A percentile compares a stretch with the other conserved stretches of the same genome.
Evolutionary conservation across 2,329 filamentous ascomycete species (phyloP).

Genomic region (Alternaria sp.): DNA sequence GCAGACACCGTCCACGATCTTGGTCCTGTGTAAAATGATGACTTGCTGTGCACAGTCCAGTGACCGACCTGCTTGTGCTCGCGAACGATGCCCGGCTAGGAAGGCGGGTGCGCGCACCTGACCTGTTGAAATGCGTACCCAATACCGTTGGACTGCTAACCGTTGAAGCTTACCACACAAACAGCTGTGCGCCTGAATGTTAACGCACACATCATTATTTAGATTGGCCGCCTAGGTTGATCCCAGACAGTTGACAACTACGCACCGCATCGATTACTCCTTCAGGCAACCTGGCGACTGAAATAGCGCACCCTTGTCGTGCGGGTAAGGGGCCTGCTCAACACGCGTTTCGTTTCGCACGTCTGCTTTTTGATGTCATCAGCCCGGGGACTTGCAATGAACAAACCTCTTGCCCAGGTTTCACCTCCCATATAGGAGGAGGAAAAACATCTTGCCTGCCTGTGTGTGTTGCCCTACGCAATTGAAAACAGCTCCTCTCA

Average conservation of each 20-base stretch:
- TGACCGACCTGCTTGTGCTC: constrained; percentile 1
- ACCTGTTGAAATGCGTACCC: neutral
- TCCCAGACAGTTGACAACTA: neutral
- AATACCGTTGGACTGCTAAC: neutral
- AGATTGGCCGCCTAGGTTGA: neutral
- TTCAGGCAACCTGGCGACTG: neutral
- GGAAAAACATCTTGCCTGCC: neutral
- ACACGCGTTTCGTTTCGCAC: constrained; percentile 7
- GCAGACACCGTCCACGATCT: neutral
- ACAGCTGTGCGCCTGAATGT: neutral
- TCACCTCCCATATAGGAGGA: neutral
- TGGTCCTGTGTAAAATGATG: neutral
- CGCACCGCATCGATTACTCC: neutral
- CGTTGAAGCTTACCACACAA: neutral
- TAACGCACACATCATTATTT: neutral
- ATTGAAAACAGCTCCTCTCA: neutral
- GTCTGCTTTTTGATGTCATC: neutral
- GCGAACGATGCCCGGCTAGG: constrained; percentile 4
- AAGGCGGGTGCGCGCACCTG: neutral
- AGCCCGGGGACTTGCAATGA: neutral
- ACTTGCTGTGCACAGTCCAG: constrained; percentile 4
- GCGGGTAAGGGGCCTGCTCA: neutral
- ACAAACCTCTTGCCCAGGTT: neutral
- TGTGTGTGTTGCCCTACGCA: neutral
- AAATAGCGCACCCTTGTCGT: neutral